phyloP scores from a whole-genome alignment of 1,139 yeast genomes.

The Kodamaea sp. region DNA sequence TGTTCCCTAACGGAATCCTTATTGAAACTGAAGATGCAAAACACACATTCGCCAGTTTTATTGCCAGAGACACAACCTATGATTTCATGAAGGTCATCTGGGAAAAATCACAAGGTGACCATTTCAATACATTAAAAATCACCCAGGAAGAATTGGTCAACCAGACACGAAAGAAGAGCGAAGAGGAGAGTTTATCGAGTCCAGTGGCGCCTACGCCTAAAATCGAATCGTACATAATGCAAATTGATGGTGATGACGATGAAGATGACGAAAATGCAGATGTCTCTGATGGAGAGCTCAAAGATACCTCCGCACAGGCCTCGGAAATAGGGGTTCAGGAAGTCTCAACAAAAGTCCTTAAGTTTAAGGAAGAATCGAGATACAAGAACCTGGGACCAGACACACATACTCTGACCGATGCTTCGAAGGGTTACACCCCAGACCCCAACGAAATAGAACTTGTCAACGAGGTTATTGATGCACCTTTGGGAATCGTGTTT shows the following conservation, averaged over 20 bases:
- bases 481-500: conserved; percentile 53
- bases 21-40: conserved; percentile 69
- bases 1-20: conserved; percentile 87
- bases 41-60: conserved; percentile 83
- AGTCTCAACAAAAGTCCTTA: conserved; percentile 19
- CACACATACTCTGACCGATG: conserved; percentile 34
- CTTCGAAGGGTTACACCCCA: conserved; percentile 17
- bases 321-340: conserved; percentile 1
- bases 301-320: not conserved
- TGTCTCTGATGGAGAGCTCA: conserved; percentile 6
- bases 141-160: conserved; percentile 17
- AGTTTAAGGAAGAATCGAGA: conserved; percentile 31
- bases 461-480: conserved; percentile 35
- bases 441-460: conserved; percentile 35
- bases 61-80: conserved; percentile 76
- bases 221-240: conserved; percentile 21
- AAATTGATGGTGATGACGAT: conserved; percentile 27
- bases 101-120: conserved; percentile 30
- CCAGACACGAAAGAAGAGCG: conserved; percentile 7
- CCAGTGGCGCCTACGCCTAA: conserved; percentile 11
- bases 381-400: conserved; percentile 47
- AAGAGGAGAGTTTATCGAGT: not conserved
- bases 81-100: conserved; percentile 67
- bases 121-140: conserved; percentile 2
- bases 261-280: conserved; percentile 17